Evolutionary conservation across 2,329 filamentous ascomycete species (phyloP), one percentile per base, ranked within the genome.

Genomic region (Talaromyces funiculosus): DNA sequence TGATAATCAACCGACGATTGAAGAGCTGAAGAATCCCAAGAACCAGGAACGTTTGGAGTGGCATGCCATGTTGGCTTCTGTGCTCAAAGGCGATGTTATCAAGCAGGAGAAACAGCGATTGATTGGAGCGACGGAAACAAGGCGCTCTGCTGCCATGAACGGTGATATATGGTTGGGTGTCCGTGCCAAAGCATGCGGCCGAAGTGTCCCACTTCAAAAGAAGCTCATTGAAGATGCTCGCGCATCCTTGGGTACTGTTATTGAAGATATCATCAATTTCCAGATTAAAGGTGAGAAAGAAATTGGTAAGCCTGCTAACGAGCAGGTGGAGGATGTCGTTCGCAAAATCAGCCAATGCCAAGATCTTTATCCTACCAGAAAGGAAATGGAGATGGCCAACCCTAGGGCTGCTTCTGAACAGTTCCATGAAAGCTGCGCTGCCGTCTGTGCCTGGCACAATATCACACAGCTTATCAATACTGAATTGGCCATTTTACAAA

Each of bases 31-130:
- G 73, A 90, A 97, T 67, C 90, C 92, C 0, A 86, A 87, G 64
- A 97, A 92, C 70, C 84, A 92, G 63, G 94, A 97, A 75, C 83
- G 93, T 47, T 80, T 99, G 24, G 94, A 99, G 76, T 99, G 94
- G 94, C 92, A 99, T 76, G 91, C 91, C 3, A 99, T 99, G 94
- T 79, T 99, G 60, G 90, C 93, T 62, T 95, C 93, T 14, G 94
- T 99, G 3, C 79, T 99, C 66, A 97, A 92, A 0, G 94, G 94
- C 65, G 94, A 99, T 73, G 94, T 99, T 8, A 93, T 99, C 61
- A 90, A 91, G 69, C 94, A 99, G 75, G 94, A 99, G 78, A 99
- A 99, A 81, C 96, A 96, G 75, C 86, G 94, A 47, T 76, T 99
- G 69, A 94, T 95, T 66, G 92, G 91, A 49, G 88, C 90, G 65